A percentile compares a stretch with the other conserved stretches of the same genome.
Evolutionary conservation across 2,329 filamentous ascomycete species (phyloP).

Genomic region (Scleromitrula shiraiana): DNA sequence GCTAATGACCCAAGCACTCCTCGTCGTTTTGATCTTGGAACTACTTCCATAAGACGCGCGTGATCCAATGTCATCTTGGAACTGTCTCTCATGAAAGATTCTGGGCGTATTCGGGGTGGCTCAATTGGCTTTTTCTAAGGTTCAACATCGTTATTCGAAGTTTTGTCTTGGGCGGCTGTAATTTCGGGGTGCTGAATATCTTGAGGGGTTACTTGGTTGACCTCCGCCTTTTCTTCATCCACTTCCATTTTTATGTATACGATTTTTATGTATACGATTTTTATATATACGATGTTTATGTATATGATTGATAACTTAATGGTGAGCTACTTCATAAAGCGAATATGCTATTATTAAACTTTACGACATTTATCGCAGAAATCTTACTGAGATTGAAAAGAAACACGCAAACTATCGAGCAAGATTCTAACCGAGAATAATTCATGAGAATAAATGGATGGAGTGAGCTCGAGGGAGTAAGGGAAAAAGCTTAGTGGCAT

Average conservation of each 20-base stretch:
- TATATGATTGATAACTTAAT: no score
- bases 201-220: background rate
- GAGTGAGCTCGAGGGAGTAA: background rate
- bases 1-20: conserved; percentile 66
- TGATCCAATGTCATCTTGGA: background rate
- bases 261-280: no score
- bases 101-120: background rate
- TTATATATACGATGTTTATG: no score
- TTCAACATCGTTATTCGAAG: background rate
- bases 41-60: background rate
- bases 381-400: background rate
- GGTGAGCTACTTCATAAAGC: no score
- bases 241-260: background rate
- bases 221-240: background rate
- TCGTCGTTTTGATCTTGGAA: conserved; percentile 48
- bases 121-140: background rate
- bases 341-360: background rate
- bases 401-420: background rate
- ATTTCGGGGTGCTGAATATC: background rate
- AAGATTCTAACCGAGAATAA: no score
- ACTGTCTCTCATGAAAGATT: background rate
- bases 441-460: background rate
- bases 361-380: background rate
- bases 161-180: background rate
- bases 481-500: background rate